Percentiles rank a stretch among this genome's conserved stretches.
Evolutionary conservation across 306 rosid genomes (phyloP).

Genomic region (Leucaena leucocephala): DNA sequence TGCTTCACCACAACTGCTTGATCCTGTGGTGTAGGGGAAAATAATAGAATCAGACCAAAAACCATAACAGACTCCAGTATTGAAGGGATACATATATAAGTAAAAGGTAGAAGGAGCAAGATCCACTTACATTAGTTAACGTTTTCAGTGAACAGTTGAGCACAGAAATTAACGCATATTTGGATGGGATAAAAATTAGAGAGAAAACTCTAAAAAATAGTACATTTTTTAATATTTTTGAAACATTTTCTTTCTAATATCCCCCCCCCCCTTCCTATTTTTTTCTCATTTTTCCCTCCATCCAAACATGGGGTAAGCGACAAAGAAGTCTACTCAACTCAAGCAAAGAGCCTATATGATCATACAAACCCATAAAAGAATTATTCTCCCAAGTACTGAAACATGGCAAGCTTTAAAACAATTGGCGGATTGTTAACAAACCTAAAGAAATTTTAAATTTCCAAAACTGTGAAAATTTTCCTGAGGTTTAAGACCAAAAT

Average conservation of each 20-base stretch:
- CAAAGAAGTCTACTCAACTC: conserved; percentile 6
- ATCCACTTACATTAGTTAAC: conserved; percentile 14
- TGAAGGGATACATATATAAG: conserved; percentile 13
- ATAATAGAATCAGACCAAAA: conserved; percentile 9
- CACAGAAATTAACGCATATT: background rate
- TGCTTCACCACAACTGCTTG: conserved; percentile 63
- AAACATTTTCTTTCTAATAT: too few species aligned
- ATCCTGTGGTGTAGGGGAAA: conserved; percentile 55
- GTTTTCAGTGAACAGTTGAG: background rate
- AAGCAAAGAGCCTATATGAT: background rate
- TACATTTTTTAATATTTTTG: too few species aligned
- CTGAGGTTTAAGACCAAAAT: background rate
- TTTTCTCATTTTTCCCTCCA: too few species aligned
- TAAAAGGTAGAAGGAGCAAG: conserved; percentile 4
- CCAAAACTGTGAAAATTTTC: background rate
- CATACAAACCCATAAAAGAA: background rate
- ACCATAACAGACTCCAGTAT: conserved; percentile 1
- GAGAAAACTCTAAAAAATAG: too few species aligned
- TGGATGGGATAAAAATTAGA: too few species aligned
- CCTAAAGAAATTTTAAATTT: background rate
- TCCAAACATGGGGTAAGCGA: background rate
- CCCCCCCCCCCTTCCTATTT: too few species aligned
- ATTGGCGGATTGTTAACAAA: background rate
- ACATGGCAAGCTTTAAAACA: background rate
- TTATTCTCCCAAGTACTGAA: background rate